phyloP scores from a whole-genome alignment of 1,284 basidiomycete species.

The Blastosporella zonata region DNA sequence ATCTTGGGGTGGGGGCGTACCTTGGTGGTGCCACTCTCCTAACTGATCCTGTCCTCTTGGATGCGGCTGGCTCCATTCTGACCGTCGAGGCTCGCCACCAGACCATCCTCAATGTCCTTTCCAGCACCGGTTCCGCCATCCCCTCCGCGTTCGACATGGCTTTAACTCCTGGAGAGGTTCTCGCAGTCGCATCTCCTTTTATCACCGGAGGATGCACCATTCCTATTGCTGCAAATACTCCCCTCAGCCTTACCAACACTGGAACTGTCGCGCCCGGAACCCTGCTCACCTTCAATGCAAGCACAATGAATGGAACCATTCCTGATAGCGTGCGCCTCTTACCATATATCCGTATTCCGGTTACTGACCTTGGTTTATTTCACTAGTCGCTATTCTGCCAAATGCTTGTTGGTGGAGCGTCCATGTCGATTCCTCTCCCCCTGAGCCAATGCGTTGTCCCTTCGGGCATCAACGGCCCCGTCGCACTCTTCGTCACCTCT shows the following conservation, averaged over 20 bases:
- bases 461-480: conserved; percentile 61
- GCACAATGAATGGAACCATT: conserved; percentile 53
- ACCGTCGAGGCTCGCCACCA: conserved; percentile 84
- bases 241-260: conserved; percentile 63
- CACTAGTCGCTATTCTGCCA: conserved; percentile 65
- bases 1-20: conserved; percentile 77
- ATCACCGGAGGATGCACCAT: conserved; percentile 66
- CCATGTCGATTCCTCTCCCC: conserved; percentile 56
- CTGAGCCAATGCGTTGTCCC: conserved; percentile 63
- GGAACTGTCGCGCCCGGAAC: conserved; percentile 55
- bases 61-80: conserved; percentile 73
- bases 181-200: conserved; percentile 72
- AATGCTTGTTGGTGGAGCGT: conserved; percentile 68
- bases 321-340: conserved; percentile 40
- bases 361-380: conserved; percentile 6
- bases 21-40: conserved; percentile 72
- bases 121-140: conserved; percentile 53
- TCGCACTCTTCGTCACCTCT: conserved; percentile 69
- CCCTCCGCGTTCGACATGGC: conserved; percentile 72
- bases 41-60: conserved; percentile 60
- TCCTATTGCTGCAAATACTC: conserved; percentile 54
- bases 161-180: conserved; percentile 64
- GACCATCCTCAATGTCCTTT: conserved; percentile 70
- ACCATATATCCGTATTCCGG: background rate
- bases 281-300: conserved; percentile 56